Evolutionary conservation across 106 monocot genomes (phyloP).

Genomic region (Dendrobium huoshanense): DNA sequence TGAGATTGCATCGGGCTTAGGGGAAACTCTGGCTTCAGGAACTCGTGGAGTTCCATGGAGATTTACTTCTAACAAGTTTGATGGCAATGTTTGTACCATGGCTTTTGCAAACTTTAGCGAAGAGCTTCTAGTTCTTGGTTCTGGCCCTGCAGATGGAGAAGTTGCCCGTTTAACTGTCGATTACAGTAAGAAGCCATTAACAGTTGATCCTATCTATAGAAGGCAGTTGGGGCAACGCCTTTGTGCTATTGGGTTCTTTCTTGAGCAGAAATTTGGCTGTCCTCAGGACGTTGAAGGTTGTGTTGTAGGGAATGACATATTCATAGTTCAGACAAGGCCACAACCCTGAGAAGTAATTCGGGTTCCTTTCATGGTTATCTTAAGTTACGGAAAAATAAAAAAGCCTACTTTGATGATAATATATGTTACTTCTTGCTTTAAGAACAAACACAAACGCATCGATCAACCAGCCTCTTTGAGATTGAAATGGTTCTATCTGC

Average conservation of each 20-base stretch:
- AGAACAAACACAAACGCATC: too few species aligned
- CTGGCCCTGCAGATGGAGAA: constrained; percentile 72
- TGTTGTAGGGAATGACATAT: constrained; percentile 77
- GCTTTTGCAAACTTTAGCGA: constrained; percentile 94
- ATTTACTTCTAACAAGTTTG: constrained; percentile 60
- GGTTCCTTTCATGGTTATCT: background rate
- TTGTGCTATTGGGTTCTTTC: constrained; percentile 70
- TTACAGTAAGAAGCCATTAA: constrained; percentile 79
- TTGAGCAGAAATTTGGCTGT: constrained; percentile 82
- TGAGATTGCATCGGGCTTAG: constrained; percentile 86
- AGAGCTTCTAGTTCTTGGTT: constrained; percentile 47
- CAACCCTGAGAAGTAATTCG: constrained; percentile 39
- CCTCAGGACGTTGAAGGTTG: constrained; percentile 94
- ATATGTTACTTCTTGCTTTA: too few species aligned
- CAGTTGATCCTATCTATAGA: constrained; percentile 51
- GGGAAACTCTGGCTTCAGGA: constrained; percentile 88
- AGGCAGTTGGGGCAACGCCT: constrained; percentile 71
- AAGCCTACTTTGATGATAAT: too few species aligned
- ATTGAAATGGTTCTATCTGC: too few species aligned
- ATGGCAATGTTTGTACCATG: constrained; percentile 57
- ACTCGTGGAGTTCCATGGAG: constrained; percentile 94
- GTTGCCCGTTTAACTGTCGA: constrained; percentile 63
- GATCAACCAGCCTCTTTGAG: too few species aligned
- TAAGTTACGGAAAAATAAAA: background rate
- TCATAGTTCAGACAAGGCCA: constrained; percentile 86